phyloP scores from a whole-genome alignment of 257 asterid species.

The Przewalskia tangutica region DNA sequence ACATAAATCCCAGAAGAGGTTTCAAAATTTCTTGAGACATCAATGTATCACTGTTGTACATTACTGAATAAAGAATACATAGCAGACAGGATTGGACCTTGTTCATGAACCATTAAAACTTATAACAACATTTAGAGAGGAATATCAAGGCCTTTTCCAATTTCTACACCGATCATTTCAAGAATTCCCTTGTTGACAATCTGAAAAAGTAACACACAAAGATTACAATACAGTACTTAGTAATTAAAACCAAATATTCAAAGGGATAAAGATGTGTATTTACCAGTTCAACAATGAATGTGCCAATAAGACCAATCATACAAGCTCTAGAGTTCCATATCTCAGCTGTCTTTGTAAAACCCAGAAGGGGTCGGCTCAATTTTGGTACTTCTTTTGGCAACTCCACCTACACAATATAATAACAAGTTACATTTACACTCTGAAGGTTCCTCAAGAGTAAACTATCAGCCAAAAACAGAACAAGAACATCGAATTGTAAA shows the following conservation, averaged over 20 bases:
- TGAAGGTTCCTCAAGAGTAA: neutral
- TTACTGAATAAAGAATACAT: neutral
- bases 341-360: conserved; percentile 80
- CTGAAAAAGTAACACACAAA: conserved; percentile 22
- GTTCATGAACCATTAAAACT: neutral
- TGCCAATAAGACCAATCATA: conserved; percentile 67
- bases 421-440: neutral
- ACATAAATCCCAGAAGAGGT: neutral
- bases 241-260: neutral
- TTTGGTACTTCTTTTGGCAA: conserved; percentile 62
- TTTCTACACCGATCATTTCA: conserved; percentile 64
- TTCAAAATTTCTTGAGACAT: neutral
- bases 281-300: conserved; percentile 77
- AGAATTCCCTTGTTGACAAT: conserved; percentile 75
- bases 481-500: neutral
- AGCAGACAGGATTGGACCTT: neutral
- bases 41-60: neutral
- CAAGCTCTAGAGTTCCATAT: conserved; percentile 90
- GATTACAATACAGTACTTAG: neutral
- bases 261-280: no score
- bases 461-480: neutral
- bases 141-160: conserved; percentile 90
- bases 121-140: conserved; percentile 43
- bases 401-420: conserved; percentile 35
- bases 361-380: conserved; percentile 54